Conservation (phyloP, 2,329 filamentous ascomycete genomes). For the Arthrobotrys megalospora region DNA sequence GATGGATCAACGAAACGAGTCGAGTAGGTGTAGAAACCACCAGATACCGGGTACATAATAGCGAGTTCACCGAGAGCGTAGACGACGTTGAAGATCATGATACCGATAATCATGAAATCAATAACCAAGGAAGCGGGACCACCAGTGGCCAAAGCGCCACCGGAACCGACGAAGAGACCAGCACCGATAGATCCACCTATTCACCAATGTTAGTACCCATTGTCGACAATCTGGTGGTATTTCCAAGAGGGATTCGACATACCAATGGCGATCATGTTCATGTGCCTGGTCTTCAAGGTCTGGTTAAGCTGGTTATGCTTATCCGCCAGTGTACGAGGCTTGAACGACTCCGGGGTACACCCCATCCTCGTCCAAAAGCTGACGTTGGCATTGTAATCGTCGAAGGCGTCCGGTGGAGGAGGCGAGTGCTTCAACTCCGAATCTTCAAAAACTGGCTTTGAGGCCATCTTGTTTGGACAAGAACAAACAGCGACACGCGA, state of each 20-base stretch:
- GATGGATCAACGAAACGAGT: constrained; percentile 74
- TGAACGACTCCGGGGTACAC: constrained; percentile 67
- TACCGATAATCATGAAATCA: constrained; percentile 73
- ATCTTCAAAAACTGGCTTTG: constrained; percentile 33
- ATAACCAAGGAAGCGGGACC: constrained; percentile 63
- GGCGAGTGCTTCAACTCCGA: constrained; percentile 33
- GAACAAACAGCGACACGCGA: constrained; percentile 26
- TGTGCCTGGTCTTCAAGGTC: constrained; percentile 73
- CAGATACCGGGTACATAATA: constrained; percentile 75
- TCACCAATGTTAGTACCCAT: constrained; percentile 62
- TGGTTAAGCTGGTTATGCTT: constrained; percentile 68
- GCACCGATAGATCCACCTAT: constrained; percentile 76
- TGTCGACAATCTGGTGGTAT: constrained; percentile 75
- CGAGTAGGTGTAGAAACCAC: constrained; percentile 75
- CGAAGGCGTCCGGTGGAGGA: constrained; percentile 7
- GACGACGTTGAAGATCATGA: constrained; percentile 75
- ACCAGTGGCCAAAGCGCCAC: constrained; percentile 71
- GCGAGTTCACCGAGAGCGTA: constrained; percentile 76
- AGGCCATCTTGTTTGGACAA: constrained; percentile 31
- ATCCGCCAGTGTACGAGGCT: constrained; percentile 64
- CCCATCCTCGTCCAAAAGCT: constrained; percentile 68
- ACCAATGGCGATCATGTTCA: constrained; percentile 76
- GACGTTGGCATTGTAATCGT: constrained; percentile 63
- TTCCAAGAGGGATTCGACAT: constrained; percentile 73
- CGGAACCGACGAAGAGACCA: constrained; percentile 76